phyloP scores from a whole-genome alignment of 2,329 filamentous ascomycete species.

The Cryphonectria carpinicola region DNA sequence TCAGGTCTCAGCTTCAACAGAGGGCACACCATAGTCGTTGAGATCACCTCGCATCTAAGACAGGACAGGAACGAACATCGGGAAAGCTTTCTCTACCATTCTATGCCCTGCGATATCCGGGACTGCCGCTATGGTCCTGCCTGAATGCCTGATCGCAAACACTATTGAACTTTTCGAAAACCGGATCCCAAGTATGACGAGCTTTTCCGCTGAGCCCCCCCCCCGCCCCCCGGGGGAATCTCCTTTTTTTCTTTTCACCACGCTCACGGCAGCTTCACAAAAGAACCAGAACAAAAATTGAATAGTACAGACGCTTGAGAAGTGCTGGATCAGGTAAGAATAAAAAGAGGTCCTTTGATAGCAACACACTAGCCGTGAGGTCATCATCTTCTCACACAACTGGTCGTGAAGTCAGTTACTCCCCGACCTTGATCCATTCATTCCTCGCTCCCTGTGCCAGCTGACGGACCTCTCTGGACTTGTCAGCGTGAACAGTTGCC shows the following conservation, averaged over 20 bases:
- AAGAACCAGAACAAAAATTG: not conserved
- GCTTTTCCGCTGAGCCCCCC: not conserved
- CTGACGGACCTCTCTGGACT: constrained; percentile 55
- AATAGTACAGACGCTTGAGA: not conserved
- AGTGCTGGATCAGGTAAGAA: not conserved
- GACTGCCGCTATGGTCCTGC: not conserved
- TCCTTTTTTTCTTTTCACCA: not conserved
- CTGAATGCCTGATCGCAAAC: not conserved
- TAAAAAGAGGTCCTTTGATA: not conserved
- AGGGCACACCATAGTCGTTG: not conserved
- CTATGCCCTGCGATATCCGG: not conserved
- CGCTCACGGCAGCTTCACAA: not conserved
- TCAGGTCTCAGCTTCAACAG: not conserved
- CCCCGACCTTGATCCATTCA: constrained; percentile 49
- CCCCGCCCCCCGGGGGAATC: too few relatives aligned
- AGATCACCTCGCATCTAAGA: not conserved
- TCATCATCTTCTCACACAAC: not conserved
- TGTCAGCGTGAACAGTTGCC: constrained; percentile 56
- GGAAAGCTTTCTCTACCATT: not conserved
- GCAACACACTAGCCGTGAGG: not conserved
- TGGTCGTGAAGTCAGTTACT: not conserved
- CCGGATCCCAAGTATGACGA: not conserved
- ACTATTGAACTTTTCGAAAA: not conserved
- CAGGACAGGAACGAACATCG: not conserved
- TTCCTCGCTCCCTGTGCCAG: constrained; percentile 53